phyloP scores from a whole-genome alignment of 2,329 filamentous ascomycete genomes.

The Aspergillus neotritici region DNA sequence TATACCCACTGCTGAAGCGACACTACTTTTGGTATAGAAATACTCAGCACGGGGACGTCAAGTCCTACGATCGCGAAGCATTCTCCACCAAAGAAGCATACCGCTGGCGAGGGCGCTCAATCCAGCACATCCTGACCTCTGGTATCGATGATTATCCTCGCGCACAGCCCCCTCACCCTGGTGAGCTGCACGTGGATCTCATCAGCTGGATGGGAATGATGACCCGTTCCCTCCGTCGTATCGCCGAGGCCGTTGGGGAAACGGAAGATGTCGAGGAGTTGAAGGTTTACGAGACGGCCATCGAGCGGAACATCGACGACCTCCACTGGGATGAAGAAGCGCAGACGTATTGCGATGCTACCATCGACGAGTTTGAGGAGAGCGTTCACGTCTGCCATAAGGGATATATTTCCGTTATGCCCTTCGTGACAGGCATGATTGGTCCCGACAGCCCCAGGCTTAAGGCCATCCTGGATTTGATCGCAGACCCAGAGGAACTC shows the following conservation, averaged over 20 bases:
- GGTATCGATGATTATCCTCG: slow-evolving; percentile 96
- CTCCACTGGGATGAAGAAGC: slow-evolving; percentile 83
- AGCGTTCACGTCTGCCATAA: slow-evolving; percentile 87
- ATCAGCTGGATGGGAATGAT: slow-evolving; percentile 98
- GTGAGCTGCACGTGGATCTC: slow-evolving; percentile 90
- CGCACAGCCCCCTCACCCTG: slow-evolving; percentile 86
- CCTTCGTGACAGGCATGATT: slow-evolving; percentile 79
- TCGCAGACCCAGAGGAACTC: slow-evolving; percentile 76
- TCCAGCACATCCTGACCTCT: slow-evolving; percentile 81
- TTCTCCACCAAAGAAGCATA: slow-evolving; percentile 90
- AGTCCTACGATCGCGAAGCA: slow-evolving; percentile 81
- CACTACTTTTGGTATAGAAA: slow-evolving; percentile 94
- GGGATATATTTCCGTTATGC: slow-evolving; percentile 90
- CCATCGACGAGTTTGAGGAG: slow-evolving; percentile 92
- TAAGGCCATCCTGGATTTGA: slow-evolving; percentile 67
- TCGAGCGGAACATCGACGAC: slow-evolving; percentile 80
- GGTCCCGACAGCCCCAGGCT: slow-evolving; percentile 68
- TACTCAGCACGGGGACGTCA: slow-evolving; percentile 85
- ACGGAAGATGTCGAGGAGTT: slow-evolving; percentile 71
- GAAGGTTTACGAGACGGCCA: slow-evolving; percentile 65
- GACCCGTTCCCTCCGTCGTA: slow-evolving; percentile 75
- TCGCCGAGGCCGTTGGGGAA: slow-evolving; percentile 69
- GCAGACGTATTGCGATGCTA: slow-evolving; percentile 87
- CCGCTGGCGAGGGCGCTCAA: slow-evolving; percentile 86
- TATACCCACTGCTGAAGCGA: slow-evolving; percentile 81